These are phyloP conservation scores for Ophiostoma ips DNA, from an alignment of 2,329 filamentous ascomycete genomes.

Conservation along the genomic window DNA sequence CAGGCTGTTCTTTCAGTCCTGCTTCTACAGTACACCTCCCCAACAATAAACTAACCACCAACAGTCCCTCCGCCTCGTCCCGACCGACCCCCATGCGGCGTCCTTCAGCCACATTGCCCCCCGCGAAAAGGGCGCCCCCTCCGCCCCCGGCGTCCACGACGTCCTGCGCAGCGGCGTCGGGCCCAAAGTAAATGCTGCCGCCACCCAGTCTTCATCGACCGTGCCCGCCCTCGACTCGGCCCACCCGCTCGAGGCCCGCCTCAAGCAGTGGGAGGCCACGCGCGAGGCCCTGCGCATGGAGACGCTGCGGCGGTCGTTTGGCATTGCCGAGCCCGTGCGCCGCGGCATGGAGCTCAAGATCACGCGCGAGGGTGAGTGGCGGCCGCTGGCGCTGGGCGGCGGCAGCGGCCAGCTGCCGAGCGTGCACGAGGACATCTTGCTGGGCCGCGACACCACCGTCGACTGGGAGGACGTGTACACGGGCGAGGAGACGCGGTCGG, in stretches of 20 bases:
- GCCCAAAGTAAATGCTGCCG: constrained; percentile 37
- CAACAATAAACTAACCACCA: background rate
- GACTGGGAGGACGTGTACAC: constrained; percentile 90
- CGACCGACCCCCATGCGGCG: constrained; percentile 50
- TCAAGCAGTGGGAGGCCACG: constrained; percentile 78
- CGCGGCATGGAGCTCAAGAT: constrained; percentile 94
- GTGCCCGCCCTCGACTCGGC: constrained; percentile 42
- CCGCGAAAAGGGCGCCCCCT: constrained; percentile 60
- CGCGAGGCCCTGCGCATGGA: constrained; percentile 84
- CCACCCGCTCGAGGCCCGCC: constrained; percentile 85
- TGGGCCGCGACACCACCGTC: constrained; percentile 61
- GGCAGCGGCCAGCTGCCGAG: constrained; percentile 29
- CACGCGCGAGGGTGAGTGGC: constrained; percentile 65
- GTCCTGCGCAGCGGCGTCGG: constrained; percentile 75
- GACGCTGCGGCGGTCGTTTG: constrained; percentile 72
- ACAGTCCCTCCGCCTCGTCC: constrained; percentile 82
- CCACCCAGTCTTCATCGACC: constrained; percentile 27
- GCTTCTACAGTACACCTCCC: too few species aligned
- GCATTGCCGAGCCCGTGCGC: constrained; percentile 82
- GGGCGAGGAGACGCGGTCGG: constrained; percentile 58
- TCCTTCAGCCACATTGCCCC: constrained; percentile 47
- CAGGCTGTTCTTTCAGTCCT: too few species aligned
- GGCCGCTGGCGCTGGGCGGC: constrained; percentile 55
- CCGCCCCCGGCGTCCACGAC: constrained; percentile 85
- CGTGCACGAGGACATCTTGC: constrained; percentile 81